These are phyloP conservation scores for Pythium myriotylum DNA, from an alignment of 352 stramenopile species.

Conservation along the genomic window DNA sequence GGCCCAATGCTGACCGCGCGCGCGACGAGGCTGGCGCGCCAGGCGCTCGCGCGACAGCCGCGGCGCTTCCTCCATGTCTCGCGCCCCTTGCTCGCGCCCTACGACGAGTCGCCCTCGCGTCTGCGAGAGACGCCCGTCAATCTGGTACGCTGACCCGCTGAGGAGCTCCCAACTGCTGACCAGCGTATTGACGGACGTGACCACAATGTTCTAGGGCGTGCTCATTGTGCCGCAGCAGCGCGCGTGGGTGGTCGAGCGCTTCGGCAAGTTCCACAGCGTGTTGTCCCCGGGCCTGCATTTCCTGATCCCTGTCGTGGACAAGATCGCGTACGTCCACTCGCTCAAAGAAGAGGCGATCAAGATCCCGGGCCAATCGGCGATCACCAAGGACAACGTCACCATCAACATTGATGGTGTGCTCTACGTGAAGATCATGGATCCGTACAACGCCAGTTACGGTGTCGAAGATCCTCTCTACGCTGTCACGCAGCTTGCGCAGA, in stretches of 20 bases:
- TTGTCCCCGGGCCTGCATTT: slow-evolving; percentile 89
- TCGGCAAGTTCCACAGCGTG: slow-evolving; percentile 90
- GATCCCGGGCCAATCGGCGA: slow-evolving; percentile 88
- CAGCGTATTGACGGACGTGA: neutral
- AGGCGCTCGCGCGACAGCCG: slow-evolving; percentile 15
- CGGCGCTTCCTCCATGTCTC: slow-evolving; percentile 29
- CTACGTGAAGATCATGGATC: slow-evolving; percentile 91
- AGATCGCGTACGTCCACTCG: slow-evolving; percentile 91
- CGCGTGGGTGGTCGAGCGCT: slow-evolving; percentile 91
- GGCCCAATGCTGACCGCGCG: slow-evolving; percentile 24
- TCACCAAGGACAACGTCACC: slow-evolving; percentile 92
- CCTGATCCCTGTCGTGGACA: slow-evolving; percentile 89
- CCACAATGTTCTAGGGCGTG: slow-evolving; percentile 49
- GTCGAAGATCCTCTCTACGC: slow-evolving; percentile 90
- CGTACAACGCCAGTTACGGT: slow-evolving; percentile 89
- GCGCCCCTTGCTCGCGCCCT: slow-evolving; percentile 19
- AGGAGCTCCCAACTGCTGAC: neutral
- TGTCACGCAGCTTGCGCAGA: slow-evolving; percentile 90
- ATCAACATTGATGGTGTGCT: slow-evolving; percentile 92
- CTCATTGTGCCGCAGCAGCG: slow-evolving; percentile 88
- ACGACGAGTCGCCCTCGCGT: slow-evolving; percentile 26
- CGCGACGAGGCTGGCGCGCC: slow-evolving; percentile 13
- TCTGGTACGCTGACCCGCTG: slow-evolving; percentile 17
- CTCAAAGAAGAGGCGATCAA: slow-evolving; percentile 92
- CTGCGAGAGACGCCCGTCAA: slow-evolving; percentile 32